Conservation (phyloP, 768 basidiomycete genomes). For the Cystoderma amianthinum region DNA sequence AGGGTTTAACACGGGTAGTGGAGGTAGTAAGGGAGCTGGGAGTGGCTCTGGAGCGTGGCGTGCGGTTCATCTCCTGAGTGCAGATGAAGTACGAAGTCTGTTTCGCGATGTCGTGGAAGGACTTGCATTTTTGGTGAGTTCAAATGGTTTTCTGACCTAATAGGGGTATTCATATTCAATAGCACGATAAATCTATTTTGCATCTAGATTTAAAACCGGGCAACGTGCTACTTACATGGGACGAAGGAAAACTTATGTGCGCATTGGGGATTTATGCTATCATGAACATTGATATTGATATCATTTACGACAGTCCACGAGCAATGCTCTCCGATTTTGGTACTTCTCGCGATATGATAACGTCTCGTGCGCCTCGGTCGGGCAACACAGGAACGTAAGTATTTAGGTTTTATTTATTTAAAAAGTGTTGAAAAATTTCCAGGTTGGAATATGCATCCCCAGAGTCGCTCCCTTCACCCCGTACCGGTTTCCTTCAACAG, state of each 20-base stretch:
- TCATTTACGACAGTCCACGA: conserved; percentile 52
- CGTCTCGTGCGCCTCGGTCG: conserved; percentile 54
- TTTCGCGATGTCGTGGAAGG: conserved; percentile 87
- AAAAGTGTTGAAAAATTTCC: neutral
- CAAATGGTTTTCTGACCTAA: neutral
- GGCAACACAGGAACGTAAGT: conserved; percentile 95
- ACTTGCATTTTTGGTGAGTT: conserved; percentile 73
- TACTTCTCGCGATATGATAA: conserved; percentile 86
- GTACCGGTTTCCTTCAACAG: conserved; percentile 58
- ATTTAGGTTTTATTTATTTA: no score
- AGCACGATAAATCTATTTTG: conserved; percentile 82
- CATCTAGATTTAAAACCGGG: conserved; percentile 94
- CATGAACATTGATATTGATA: neutral
- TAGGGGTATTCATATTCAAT: no score
- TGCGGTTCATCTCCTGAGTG: conserved; percentile 78
- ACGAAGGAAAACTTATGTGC: conserved; percentile 78
- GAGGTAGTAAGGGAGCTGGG: conserved; percentile 4
- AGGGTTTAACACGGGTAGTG: conserved; percentile 10
- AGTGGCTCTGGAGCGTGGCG: conserved; percentile 34
- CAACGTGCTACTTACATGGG: conserved; percentile 89
- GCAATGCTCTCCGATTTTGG: conserved; percentile 97
- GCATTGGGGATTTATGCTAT: conserved; percentile 14
- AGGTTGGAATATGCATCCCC: conserved; percentile 88
- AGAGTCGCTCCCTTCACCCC: conserved; percentile 70
- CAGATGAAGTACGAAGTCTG: conserved; percentile 75